phyloP scores from a whole-genome alignment of 208 protist genomes.

The Trypanosomatidae sp. region DNA sequence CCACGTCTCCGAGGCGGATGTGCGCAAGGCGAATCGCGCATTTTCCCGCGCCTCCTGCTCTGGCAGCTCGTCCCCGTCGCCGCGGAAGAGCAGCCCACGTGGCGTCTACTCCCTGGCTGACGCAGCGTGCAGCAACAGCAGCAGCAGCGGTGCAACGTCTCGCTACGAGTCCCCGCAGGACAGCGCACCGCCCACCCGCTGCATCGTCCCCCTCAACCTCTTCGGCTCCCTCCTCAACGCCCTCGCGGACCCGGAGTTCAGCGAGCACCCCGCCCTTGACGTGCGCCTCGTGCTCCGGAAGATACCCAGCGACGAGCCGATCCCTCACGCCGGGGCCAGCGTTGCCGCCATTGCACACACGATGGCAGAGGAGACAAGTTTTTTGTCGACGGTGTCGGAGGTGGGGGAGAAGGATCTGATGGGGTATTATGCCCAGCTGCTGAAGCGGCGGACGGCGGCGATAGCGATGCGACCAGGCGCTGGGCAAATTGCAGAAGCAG shows the following conservation, averaged over 20 bases:
- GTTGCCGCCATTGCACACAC: conserved; percentile 46
- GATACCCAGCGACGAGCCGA: conserved; percentile 52
- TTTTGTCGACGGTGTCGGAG: conserved; percentile 46
- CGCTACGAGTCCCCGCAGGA: no score
- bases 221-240: conserved; percentile 44
- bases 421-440: conserved; percentile 35
- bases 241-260: conserved; percentile 49
- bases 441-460: conserved; percentile 30
- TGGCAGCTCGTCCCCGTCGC: no score
- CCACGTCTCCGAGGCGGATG: conserved; percentile 24
- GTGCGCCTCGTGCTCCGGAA: conserved; percentile 40
- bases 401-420: conserved; percentile 49
- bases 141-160: no score
- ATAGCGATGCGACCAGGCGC: conserved; percentile 54
- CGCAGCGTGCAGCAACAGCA: no score
- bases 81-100: no score
- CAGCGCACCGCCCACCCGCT: no score
- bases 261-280: conserved; percentile 45
- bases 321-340: conserved; percentile 41
- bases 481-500: no score
- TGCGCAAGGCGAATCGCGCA: conserved; percentile 25
- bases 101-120: no score
- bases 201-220: conserved; percentile 66
- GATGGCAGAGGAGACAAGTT: conserved; percentile 38
- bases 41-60: neutral